Evolutionary conservation across 2,329 filamentous ascomycete species (phyloP), one percentile per base, ranked within the genome.

Genomic region (Fulvia fulva): DNA sequence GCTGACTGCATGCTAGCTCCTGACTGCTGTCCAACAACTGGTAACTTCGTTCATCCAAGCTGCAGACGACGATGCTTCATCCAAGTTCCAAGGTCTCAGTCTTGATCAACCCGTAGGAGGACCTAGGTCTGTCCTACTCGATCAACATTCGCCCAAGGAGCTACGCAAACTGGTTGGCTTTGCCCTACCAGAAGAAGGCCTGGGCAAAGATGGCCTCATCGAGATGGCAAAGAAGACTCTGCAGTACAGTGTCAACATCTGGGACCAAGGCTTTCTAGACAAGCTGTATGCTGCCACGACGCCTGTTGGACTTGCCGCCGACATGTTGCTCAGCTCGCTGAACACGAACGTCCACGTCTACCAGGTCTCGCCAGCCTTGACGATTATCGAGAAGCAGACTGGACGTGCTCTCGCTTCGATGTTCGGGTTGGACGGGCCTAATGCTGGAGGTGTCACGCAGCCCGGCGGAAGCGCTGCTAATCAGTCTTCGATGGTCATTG

Each of bases 261-360:
- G 92, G 90, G 89, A 96, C 70, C 92, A 96, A 75, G 93, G 93
- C 11, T 99, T 97, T 75, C 77, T 97, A 70, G 92, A 97, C 76
- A 97, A 99, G 77, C 80, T 97, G 19, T 97, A 97, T 74, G 85
- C 89, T n/a, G 88, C 87, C 63, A 95, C 90, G 41, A 94, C 94
- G 70, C 88, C 93, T 44, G 87, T 93, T 8, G 93, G 93, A 19
- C 82, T 97, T 0, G 86, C 88, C 16, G 88, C 91, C 1, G 94
- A 97, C 69, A 79, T 97, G 57, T 80, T 97, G 8, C 83, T 97
- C 25, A 87, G 90, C 0, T 83, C 89, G 0, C 78, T 99, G 46
- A 97, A 99, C 76, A 97, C 94, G 34, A 99, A 97, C 71, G 84
- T 92, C 16, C 94, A 97, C 73, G 90, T 97, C 61, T 97, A 91